Conservation (phyloP, 345 rosid genomes). For the Hibiscus tridactylites region DNA sequence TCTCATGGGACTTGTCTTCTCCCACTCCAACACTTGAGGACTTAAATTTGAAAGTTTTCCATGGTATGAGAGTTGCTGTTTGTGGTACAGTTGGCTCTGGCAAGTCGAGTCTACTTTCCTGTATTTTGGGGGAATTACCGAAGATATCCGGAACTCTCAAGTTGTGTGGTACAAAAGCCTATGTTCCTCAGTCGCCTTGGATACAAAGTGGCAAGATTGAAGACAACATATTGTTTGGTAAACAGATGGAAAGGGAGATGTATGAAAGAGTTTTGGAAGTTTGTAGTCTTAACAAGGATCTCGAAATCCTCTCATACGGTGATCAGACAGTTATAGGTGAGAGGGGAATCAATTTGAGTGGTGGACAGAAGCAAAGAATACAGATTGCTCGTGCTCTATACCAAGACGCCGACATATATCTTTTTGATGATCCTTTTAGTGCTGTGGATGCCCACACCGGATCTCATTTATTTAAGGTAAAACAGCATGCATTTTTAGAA, state of each 20-base stretch:
- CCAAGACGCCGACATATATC: slow-evolving; percentile 74
- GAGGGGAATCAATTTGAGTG: slow-evolving; percentile 81
- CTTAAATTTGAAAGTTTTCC: slow-evolving; percentile 32
- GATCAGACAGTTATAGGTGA: slow-evolving; percentile 83
- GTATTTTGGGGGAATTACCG: slow-evolving; percentile 64
- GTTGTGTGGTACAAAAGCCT: slow-evolving; percentile 55
- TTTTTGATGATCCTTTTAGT: slow-evolving; percentile 89
- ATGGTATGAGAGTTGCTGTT: slow-evolving; percentile 56
- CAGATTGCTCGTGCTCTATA: slow-evolving; percentile 82
- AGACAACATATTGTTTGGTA: slow-evolving; percentile 78
- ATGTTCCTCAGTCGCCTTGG: slow-evolving; percentile 74
- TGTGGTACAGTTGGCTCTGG: slow-evolving; percentile 76
- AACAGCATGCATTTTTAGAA: too few species aligned
- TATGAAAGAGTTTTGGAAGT: slow-evolving; percentile 61
- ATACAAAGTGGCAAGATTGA: slow-evolving; percentile 68
- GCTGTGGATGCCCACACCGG: slow-evolving; percentile 91
- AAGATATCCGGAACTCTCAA: slow-evolving; percentile 41
- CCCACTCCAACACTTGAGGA: slow-evolving; percentile 33
- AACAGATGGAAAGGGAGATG: slow-evolving; percentile 52
- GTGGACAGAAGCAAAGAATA: slow-evolving; percentile 80
- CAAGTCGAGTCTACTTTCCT: slow-evolving; percentile 57
- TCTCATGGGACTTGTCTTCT: slow-evolving; percentile 48
- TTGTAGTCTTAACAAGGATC: slow-evolving; percentile 58
- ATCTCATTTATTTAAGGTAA: slow-evolving; percentile 70
- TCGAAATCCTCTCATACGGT: slow-evolving; percentile 68